phyloP scores from a whole-genome alignment of 73 alveolate genomes.

The Blepharisma stoltei region DNA sequence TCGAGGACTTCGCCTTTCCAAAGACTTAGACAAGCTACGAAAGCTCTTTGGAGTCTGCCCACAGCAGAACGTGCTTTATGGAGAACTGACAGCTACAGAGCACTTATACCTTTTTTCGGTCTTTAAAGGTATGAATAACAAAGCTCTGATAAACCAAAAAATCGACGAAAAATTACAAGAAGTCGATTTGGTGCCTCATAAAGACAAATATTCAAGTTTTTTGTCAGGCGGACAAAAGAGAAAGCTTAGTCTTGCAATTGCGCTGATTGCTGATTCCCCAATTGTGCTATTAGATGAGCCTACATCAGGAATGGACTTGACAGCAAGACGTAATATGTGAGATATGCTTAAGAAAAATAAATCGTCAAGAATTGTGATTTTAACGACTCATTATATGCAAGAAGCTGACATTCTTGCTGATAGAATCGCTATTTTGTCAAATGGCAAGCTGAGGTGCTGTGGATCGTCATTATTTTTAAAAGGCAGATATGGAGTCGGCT shows the following conservation, averaged over 20 bases:
- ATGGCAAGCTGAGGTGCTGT: slow-evolving; percentile 57
- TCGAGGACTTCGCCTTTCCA: slow-evolving; percentile 60
- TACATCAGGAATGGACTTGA: slow-evolving; percentile 94
- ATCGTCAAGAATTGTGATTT: slow-evolving; percentile 70
- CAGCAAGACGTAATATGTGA: slow-evolving; percentile 92
- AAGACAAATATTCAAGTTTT: slow-evolving; percentile 57
- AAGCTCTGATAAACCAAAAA: slow-evolving; percentile 53
- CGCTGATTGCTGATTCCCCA: slow-evolving; percentile 89
- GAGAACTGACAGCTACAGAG: slow-evolving; percentile 65
- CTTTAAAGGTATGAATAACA: slow-evolving; percentile 74
- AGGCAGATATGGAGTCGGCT: slow-evolving; percentile 66
- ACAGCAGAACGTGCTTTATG: slow-evolving; percentile 89
- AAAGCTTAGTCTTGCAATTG: slow-evolving; percentile 87
- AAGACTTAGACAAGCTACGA: slow-evolving; percentile 64
- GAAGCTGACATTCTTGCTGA: slow-evolving; percentile 71
- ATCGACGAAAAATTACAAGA: slow-evolving; percentile 76
- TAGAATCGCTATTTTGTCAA: slow-evolving; percentile 71
- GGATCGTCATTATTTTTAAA: slow-evolving; percentile 55
- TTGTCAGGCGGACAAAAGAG: slow-evolving; percentile 97
- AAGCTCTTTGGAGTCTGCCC: slow-evolving; percentile 93
- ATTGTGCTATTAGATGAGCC: slow-evolving; percentile 94
- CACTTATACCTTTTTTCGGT: slow-evolving; percentile 75
- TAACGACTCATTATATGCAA: slow-evolving; percentile 71
- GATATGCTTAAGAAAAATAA: slow-evolving; percentile 84
- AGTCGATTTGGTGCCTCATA: slow-evolving; percentile 65